A percentile compares a stretch with the other conserved stretches of the same genome.
Evolutionary conservation across 495 filamentous ascomycete genomes (phyloP).

Genomic region (Hypoxylon fragiforme): DNA sequence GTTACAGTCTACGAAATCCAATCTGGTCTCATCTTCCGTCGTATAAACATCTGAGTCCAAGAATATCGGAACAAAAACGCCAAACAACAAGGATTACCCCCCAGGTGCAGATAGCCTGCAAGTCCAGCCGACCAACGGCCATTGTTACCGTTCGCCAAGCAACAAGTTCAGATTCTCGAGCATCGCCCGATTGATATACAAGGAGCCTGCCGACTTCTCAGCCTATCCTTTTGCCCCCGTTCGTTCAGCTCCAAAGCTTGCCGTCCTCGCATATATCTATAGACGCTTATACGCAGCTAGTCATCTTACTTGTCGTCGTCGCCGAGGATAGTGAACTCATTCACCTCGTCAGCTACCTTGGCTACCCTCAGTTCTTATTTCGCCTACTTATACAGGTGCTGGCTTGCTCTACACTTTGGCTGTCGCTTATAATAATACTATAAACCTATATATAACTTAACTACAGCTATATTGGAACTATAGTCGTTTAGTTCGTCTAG

Average conservation of each 20-base stretch:
- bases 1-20: constrained; percentile 1
- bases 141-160: constrained; percentile 16
- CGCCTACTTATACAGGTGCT: neutral
- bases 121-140: constrained; percentile 24
- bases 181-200: constrained; percentile 24
- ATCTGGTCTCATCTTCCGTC: constrained; percentile 6
- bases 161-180: constrained; percentile 17
- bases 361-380: constrained; percentile 19
- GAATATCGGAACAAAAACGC: constrained; percentile 15
- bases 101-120: constrained; percentile 23
- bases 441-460: no score
- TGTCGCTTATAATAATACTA: neutral
- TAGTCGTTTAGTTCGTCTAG: neutral
- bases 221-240: neutral
- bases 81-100: constrained; percentile 4
- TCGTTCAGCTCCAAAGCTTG: constrained; percentile 7
- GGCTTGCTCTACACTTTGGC: neutral
- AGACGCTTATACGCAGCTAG: constrained; percentile 2
- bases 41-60: constrained; percentile 13
- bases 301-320: neutral
- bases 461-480: no score
- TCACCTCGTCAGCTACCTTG: constrained; percentile 17
- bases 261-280: neutral
- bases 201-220: constrained; percentile 12
- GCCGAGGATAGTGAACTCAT: constrained; percentile 7